Base-by-base conservation (phyloP, 306 rosid species). In the Fagus crenata region DNA sequence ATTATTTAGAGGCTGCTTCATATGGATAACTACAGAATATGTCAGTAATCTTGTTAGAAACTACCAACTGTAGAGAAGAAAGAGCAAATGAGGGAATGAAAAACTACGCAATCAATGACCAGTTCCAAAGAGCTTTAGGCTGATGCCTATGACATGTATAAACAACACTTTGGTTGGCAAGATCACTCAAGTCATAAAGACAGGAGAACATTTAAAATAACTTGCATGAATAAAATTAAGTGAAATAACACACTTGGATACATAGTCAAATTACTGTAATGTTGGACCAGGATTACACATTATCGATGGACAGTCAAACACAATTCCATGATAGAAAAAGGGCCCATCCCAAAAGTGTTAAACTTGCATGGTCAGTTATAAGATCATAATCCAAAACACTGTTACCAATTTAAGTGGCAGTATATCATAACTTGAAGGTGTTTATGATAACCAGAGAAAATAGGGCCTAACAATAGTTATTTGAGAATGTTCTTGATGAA, bases 1-100 rank as follows among this genome's bases (percentile, higher is more conserved):
- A 73, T 72, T 0, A 78, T 83, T 96, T 73, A 92, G 87, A 75
- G 97, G 96, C 87, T 78, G 80, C 83, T 59, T 88, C 56, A 78
- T 49, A 78, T 89, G 95, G 72, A 96, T 78, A 89, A 87, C 97
- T 92, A 81, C 55, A 81, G 72, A 42, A 83, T 59, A 71, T 77
- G 88, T 36, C 63, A 84, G 67, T 11, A 82, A n/a, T 72, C 17
- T 74, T 54, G 71, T 85, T 75, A 84, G 71, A 72, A 54, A 72
- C 67, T 49, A 60, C 31, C 69, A 49, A 80, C 1, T 49, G 40
- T 28, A 36, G 17, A 37, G 46, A 67, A 40, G 12, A 77, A 35
- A 79, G 53, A 22, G 28, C 59, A 80, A 77, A 60, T 41, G 54
- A 7, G 63, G 42, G 54, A 80, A 53, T 49, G 31, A 71, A 42